phyloP scores from a whole-genome alignment of 2,329 filamentous ascomycete species.

The Fusarium pseudocircinatum region DNA sequence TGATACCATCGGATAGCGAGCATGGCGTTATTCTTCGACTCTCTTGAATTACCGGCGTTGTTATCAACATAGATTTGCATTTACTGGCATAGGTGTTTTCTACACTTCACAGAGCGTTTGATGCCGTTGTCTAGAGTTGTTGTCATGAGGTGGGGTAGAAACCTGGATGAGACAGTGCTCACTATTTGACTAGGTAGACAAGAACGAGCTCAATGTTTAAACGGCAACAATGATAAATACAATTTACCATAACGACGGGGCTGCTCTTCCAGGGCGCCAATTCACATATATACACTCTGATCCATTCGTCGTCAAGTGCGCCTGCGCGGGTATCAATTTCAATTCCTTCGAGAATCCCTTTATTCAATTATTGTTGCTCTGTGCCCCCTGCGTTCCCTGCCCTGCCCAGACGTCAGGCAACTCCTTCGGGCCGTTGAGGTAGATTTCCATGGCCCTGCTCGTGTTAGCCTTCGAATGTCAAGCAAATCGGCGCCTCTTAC shows the following conservation, averaged over 20 bases:
- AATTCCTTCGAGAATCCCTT: background rate
- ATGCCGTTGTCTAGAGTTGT: background rate
- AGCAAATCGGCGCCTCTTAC: background rate
- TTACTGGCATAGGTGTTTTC: background rate
- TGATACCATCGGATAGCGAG: conserved; percentile 30
- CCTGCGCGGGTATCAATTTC: conserved; percentile 34
- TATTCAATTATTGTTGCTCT: background rate
- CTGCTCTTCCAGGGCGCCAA: background rate
- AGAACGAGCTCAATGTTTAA: conserved; percentile 15
- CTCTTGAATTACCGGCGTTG: background rate
- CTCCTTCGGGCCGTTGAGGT: background rate
- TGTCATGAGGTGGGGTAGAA: background rate
- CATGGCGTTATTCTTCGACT: conserved; percentile 25
- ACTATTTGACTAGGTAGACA: background rate
- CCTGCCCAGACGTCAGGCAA: conserved; percentile 24
- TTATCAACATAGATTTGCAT: background rate
- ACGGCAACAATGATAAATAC: conserved; percentile 20
- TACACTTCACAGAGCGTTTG: background rate
- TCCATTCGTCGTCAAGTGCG: conserved; percentile 11
- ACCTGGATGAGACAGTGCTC: conserved; percentile 1
- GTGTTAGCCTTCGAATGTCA: conserved; percentile 3
- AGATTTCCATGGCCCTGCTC: conserved; percentile 8
- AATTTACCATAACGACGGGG: conserved; percentile 5
- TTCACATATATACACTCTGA: conserved; percentile 20
- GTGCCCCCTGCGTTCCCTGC: conserved; percentile 9